These are phyloP conservation scores for Phytophthora meadii DNA, from an alignment of 352 stramenopile genomes.

Conservation along the genomic window DNA sequence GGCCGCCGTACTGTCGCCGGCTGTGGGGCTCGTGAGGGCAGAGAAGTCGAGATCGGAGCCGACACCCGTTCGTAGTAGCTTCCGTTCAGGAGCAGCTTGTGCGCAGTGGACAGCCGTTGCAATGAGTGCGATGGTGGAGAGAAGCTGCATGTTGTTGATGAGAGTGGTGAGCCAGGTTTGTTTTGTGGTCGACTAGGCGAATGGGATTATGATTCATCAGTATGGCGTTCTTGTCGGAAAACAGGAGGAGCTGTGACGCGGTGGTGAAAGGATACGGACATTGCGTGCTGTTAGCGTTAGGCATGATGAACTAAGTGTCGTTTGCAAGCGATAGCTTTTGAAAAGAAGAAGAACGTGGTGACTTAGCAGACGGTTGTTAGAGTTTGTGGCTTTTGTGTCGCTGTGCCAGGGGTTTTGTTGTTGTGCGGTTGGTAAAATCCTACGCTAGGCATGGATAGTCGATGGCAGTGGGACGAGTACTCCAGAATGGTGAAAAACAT, in stretches of 20 bases:
- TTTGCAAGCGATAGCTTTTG: neutral
- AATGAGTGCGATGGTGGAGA: conserved; percentile 9
- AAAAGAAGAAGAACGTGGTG: neutral
- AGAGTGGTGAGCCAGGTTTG: neutral
- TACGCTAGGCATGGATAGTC: neutral
- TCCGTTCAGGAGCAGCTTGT: conserved; percentile 6
- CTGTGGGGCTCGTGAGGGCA: conserved; percentile 1
- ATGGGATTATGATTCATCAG: neutral
- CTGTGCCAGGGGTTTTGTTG: neutral
- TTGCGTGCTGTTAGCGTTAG: neutral
- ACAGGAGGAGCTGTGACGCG: neutral
- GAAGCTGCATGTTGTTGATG: conserved; percentile 1
- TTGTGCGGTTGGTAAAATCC: neutral
- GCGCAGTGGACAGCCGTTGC: conserved; percentile 9
- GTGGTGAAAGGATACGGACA: neutral
- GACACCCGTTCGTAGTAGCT: conserved; percentile 7
- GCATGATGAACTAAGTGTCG: too few relatives aligned
- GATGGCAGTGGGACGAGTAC: neutral
- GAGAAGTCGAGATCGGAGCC: conserved; percentile 8
- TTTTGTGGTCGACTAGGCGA: neutral
- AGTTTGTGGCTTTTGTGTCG: neutral
- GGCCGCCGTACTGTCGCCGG: neutral
- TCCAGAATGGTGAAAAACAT: too few relatives aligned
- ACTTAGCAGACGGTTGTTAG: neutral
- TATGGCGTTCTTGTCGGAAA: neutral